These are phyloP conservation scores for Dioszegia aurantiaca DNA, from an alignment of 768 basidiomycete species.

Conservation along the genomic window DNA sequence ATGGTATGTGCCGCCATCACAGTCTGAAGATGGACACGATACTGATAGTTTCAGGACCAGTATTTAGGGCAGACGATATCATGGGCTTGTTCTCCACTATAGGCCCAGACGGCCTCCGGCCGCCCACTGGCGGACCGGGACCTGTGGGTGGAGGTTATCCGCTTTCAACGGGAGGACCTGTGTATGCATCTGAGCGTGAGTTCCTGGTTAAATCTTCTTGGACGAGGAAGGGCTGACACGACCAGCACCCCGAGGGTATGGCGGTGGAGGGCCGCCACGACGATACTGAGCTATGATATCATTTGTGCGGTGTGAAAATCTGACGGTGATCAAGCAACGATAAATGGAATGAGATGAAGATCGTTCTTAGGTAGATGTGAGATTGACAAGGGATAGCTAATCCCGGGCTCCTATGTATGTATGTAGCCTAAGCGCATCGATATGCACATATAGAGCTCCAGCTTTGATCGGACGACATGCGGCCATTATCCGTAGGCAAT, in stretches of 20 bases:
- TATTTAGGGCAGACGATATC: slow-evolving; percentile 84
- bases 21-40: slow-evolving; percentile 18
- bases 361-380: no score
- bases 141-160: slow-evolving; percentile 2
- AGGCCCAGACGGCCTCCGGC: slow-evolving; percentile 19
- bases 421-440: no score
- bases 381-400: no score
- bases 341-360: no score
- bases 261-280: slow-evolving; percentile 22
- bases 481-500: no score
- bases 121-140: slow-evolving; percentile 9
- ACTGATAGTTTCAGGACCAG: slow-evolving; percentile 64
- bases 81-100: slow-evolving; percentile 74
- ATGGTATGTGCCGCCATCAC: slow-evolving; percentile 61
- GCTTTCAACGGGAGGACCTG: slow-evolving; percentile 8
- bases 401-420: no score
- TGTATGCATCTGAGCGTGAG: slow-evolving; percentile 30
- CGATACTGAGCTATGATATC: slow-evolving; percentile 7
- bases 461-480: no score
- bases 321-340: no score
- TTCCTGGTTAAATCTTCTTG: not conserved
- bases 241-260: slow-evolving; percentile 24
- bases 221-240: not conserved
- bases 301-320: no score
- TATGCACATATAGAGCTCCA: no score